Evolutionary conservation across 768 basidiomycete species (phyloP).

Genomic region (Hygrophorus pudorinus): DNA sequence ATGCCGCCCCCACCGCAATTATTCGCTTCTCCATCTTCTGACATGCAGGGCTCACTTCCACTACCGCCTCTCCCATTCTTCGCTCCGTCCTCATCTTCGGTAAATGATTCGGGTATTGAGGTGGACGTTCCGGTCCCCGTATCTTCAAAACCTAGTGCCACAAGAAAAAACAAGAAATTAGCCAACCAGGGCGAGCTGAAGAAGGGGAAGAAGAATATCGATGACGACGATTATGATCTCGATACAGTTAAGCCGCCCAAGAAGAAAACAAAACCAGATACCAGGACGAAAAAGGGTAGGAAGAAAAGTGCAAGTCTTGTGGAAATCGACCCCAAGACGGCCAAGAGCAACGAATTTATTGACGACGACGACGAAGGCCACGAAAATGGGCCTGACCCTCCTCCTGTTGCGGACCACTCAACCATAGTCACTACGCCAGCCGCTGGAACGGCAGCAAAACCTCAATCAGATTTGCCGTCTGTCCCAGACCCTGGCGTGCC

Average conservation of each 20-base stretch:
- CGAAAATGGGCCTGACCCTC: conserved; percentile 10
- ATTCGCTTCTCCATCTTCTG: too few species aligned
- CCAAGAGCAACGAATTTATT: conserved; percentile 37
- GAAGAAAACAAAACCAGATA: conserved; percentile 5
- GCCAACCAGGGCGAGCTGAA: too few species aligned
- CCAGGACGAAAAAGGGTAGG: conserved; percentile 16
- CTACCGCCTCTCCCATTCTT: not conserved
- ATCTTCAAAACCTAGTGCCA: not conserved
- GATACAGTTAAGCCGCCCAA: not conserved
- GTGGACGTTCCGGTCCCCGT: not conserved
- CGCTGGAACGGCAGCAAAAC: too few species aligned
- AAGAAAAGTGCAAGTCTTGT: conserved; percentile 10
- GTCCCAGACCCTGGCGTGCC: too few species aligned
- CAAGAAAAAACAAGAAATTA: not conserved
- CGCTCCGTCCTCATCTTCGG: not conserved
- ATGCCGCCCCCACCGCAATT: too few species aligned
- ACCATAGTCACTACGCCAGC: too few species aligned
- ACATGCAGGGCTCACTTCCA: too few species aligned
- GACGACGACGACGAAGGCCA: conserved; percentile 22
- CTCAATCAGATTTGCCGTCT: too few species aligned
- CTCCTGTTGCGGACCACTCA: too few species aligned
- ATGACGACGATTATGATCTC: not conserved
- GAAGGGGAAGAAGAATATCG: too few species aligned
- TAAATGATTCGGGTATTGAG: not conserved
- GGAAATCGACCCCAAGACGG: conserved; percentile 21